phyloP scores from a whole-genome alignment of 352 stramenopile species.

The Blastocystis hominis region DNA sequence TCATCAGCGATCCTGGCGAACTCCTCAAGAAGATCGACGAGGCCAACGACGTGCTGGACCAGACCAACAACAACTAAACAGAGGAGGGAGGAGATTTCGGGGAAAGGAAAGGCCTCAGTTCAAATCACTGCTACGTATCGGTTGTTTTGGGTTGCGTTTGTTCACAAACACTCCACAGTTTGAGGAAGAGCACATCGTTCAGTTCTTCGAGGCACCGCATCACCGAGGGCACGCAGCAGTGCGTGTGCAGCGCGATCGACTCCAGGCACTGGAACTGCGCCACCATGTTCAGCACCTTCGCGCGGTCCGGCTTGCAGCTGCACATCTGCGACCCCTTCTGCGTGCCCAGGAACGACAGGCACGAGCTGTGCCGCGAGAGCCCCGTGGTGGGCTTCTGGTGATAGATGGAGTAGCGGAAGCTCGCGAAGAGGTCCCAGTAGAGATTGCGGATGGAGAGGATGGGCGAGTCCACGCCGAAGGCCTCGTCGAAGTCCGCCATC shows the following conservation, averaged over 20 bases:
- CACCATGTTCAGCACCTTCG: not conserved
- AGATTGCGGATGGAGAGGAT: no score
- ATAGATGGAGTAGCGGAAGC: conserved; percentile 21
- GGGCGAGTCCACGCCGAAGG: not conserved
- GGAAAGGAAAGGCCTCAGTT: no score
- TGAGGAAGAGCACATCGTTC: conserved; percentile 21
- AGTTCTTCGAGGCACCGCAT: conserved; percentile 6
- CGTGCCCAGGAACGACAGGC: not conserved
- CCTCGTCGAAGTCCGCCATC: not conserved
- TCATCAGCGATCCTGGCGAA: conserved; percentile 33
- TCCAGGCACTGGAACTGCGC: conserved; percentile 5
- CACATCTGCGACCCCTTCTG: not conserved
- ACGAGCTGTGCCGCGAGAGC: not conserved
- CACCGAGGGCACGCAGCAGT: conserved; percentile 39
- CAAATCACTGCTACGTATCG: no score
- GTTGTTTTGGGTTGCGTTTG: not conserved
- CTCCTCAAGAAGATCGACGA: conserved; percentile 54
- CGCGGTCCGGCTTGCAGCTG: not conserved
- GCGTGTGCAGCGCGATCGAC: conserved; percentile 5
- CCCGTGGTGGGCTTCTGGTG: not conserved
- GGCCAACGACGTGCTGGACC: conserved; percentile 69
- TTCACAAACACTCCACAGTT: conserved; percentile 31
- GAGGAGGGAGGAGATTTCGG: not conserved
- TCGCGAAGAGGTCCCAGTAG: conserved; percentile 6
- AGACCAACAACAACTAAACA: not conserved